A percentile compares a stretch with the other conserved stretches of the same genome.
These are phyloP conservation scores for Laburnicola sp. DNA, from an alignment of 2,329 filamentous ascomycete species.

Conservation along the genomic window DNA sequence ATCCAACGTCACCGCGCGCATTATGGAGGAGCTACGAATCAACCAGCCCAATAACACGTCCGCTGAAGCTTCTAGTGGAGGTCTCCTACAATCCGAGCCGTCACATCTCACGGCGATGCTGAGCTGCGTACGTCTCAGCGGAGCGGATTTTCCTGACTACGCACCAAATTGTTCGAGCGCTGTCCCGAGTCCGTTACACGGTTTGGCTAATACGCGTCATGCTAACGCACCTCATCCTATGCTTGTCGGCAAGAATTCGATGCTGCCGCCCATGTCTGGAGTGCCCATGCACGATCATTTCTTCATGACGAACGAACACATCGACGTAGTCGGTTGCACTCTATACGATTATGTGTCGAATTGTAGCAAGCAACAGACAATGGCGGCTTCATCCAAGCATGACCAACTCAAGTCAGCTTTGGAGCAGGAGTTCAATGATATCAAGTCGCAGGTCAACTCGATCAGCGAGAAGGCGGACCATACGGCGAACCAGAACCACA, in stretches of 20 bases:
- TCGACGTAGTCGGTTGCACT: constrained; percentile 37
- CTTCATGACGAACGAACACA: constrained; percentile 42
- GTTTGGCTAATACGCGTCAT: constrained; percentile 3
- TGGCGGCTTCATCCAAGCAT: constrained; percentile 18
- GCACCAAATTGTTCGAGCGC: constrained; percentile 30
- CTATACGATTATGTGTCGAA: constrained; percentile 29
- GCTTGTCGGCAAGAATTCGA: not conserved
- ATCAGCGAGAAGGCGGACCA: constrained; percentile 28
- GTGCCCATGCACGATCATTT: constrained; percentile 35
- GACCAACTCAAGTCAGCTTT: constrained; percentile 23
- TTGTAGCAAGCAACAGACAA: constrained; percentile 18
- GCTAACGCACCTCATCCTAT: constrained; percentile 1
- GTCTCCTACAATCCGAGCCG: constrained; percentile 21
- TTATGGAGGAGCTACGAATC: constrained; percentile 28
- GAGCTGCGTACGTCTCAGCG: constrained; percentile 21
- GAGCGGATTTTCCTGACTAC: constrained; percentile 23
- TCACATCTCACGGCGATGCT: constrained; percentile 37
- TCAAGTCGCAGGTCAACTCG: constrained; percentile 31
- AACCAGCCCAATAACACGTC: constrained; percentile 8
- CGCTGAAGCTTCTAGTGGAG: constrained; percentile 1
- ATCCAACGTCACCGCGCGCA: constrained; percentile 12
- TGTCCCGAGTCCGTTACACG: constrained; percentile 37
- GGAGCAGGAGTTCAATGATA: constrained; percentile 28
- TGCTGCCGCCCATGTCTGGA: constrained; percentile 10
- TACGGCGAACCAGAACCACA: constrained; percentile 21